phyloP scores from a whole-genome alignment of 345 rosid genomes.

The Atalantia buxifolia region DNA sequence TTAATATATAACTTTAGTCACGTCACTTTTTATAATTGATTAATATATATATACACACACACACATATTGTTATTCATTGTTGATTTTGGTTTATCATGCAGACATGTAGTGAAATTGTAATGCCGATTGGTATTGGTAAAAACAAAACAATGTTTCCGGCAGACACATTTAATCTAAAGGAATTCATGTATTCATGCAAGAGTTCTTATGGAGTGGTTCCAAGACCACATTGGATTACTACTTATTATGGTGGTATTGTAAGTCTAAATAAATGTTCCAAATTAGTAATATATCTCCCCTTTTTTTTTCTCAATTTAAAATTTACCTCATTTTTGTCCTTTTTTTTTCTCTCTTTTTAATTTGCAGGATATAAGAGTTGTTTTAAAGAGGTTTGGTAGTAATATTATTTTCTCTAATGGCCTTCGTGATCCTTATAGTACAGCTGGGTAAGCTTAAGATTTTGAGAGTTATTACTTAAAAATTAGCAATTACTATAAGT shows the following conservation, averaged over 20 bases:
- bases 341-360: too few relatives aligned
- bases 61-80: too few relatives aligned
- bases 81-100: background rate
- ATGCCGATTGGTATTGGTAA: constrained; percentile 7
- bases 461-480: background rate
- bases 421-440: constrained; percentile 25
- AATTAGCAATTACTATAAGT: background rate
- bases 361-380: constrained; percentile 18
- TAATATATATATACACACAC: too few relatives aligned
- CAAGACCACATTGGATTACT: constrained; percentile 20
- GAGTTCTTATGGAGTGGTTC: background rate
- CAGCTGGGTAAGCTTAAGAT: constrained; percentile 18
- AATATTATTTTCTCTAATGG: constrained; percentile 35
- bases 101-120: constrained; percentile 24
- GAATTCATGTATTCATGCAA: background rate
- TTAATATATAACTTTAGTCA: too few relatives aligned
- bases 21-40: too few relatives aligned
- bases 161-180: constrained; percentile 11
- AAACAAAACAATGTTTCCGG: constrained; percentile 13
- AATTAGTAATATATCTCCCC: background rate
- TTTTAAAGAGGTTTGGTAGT: constrained; percentile 21
- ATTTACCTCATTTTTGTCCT: background rate
- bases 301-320: too few relatives aligned
- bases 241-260: constrained; percentile 19
- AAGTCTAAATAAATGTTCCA: background rate